phyloP scores from a whole-genome alignment of 148 eudicot genomes.

The Diospyros kaki region DNA sequence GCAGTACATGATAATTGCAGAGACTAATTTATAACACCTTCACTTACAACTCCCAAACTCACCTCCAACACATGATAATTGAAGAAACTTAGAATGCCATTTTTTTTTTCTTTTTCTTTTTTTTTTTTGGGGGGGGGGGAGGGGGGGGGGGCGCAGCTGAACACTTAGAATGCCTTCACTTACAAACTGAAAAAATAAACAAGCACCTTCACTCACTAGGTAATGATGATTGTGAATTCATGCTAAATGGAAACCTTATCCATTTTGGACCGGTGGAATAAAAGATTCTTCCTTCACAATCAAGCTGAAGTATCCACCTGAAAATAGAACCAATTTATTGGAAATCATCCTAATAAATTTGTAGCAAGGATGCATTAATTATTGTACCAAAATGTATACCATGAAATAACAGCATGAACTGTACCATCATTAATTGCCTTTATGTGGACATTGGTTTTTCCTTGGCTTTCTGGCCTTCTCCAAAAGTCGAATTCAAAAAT shows the following conservation, averaged over 20 bases:
- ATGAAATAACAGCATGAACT: slow-evolving; percentile 80
- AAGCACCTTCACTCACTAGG: slow-evolving; percentile 28
- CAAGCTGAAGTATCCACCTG: slow-evolving; percentile 98
- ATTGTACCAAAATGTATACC: slow-evolving; percentile 45
- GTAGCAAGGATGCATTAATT: slow-evolving; percentile 1
- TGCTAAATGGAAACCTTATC: slow-evolving; percentile 26
- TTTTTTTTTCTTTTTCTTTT: too few relatives aligned
- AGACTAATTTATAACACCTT: background rate
- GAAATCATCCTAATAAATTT: background rate
- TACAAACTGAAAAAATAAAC: background rate
- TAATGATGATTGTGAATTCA: slow-evolving; percentile 20
- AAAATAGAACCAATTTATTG: slow-evolving; percentile 14
- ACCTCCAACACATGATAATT: too few relatives aligned
- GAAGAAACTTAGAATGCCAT: too few relatives aligned
- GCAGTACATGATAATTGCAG: background rate
- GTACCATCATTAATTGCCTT: slow-evolving; percentile 65
- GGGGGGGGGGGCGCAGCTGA: too few relatives aligned
- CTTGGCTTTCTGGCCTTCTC: slow-evolving; percentile 82
- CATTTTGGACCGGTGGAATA: slow-evolving; percentile 85
- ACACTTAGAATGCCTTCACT: too few relatives aligned
- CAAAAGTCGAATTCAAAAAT: slow-evolving; percentile 89
- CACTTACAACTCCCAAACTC: too few relatives aligned
- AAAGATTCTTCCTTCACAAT: slow-evolving; percentile 69
- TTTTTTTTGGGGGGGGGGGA: too few relatives aligned
- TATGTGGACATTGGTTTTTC: slow-evolving; percentile 48